These are phyloP conservation scores for Rubia tinctorum DNA, from an alignment of 305 asterid species.

Conservation along the genomic window DNA sequence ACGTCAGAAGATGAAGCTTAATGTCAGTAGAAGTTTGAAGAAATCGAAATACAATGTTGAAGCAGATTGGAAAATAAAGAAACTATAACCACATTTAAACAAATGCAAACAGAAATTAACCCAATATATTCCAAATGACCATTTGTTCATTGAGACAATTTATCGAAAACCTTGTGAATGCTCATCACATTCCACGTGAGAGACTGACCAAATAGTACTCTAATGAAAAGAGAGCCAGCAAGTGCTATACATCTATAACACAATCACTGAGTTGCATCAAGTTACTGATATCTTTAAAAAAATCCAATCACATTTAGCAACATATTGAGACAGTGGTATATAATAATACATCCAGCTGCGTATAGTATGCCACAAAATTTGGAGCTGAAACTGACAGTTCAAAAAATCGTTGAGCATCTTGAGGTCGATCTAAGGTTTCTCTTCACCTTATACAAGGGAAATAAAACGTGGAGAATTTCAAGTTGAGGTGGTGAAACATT, in stretches of 20 bases:
- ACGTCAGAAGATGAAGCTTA: no score
- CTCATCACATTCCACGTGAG: no score
- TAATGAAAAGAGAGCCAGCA: no score
- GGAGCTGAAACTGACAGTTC: slow-evolving; percentile 69
- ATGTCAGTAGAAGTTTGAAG: no score
- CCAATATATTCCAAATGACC: no score
- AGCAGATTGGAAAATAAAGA: no score
- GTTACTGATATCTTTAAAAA: not conserved
- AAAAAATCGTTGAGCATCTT: slow-evolving; percentile 84
- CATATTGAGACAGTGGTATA: not conserved
- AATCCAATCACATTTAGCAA: not conserved
- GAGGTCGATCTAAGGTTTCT: slow-evolving; percentile 23
- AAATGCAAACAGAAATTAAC: no score
- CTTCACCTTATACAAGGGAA: not conserved
- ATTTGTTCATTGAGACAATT: no score
- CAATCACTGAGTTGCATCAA: not conserved
- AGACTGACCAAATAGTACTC: slow-evolving; percentile 16
- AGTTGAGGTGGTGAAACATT: not conserved
- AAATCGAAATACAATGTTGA: no score
- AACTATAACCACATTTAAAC: not conserved
- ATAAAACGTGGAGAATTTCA: not conserved
- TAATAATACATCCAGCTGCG: not conserved
- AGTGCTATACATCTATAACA: not conserved
- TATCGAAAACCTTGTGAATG: no score
- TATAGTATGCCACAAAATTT: slow-evolving; percentile 28